Conservation (phyloP, 257 asterid genomes). For the Nicotiana benthamiana region DNA sequence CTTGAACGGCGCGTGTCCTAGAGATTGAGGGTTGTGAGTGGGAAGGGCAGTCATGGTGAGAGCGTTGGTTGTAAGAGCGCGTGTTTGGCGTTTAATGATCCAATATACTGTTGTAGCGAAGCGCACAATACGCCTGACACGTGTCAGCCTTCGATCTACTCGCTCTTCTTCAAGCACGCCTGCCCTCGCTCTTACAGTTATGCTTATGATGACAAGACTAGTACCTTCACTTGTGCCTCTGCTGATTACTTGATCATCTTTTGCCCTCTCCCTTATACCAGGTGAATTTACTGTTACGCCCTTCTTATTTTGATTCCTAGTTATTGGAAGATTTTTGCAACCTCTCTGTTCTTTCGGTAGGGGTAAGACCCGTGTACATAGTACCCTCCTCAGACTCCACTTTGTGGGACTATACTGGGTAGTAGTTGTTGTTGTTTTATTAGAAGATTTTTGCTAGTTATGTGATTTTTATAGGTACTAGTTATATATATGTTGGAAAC, state of each 20-base stretch:
- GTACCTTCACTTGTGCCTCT: slow-evolving; percentile 85
- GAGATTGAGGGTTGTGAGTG: slow-evolving; percentile 55
- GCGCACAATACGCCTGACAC: slow-evolving; percentile 80
- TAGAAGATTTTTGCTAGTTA: neutral
- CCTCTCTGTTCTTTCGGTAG: too few relatives aligned
- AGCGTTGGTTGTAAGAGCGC: slow-evolving; percentile 90
- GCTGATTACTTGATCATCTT: slow-evolving; percentile 85
- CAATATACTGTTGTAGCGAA: slow-evolving; percentile 78
- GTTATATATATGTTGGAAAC: neutral
- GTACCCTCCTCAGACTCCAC: too few relatives aligned
- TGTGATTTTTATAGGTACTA: too few relatives aligned
- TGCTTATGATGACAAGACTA: slow-evolving; percentile 87
- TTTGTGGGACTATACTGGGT: too few relatives aligned
- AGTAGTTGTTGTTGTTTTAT: too few relatives aligned
- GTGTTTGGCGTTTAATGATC: slow-evolving; percentile 92
- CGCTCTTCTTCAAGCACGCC: slow-evolving; percentile 74
- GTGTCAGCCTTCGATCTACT: slow-evolving; percentile 74
- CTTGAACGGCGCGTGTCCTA: slow-evolving; percentile 84
- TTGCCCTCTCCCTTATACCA: slow-evolving; percentile 88
- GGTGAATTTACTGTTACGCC: slow-evolving; percentile 31
- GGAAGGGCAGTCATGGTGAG: slow-evolving; percentile 32
- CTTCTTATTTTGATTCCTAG: neutral
- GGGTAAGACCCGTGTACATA: too few relatives aligned
- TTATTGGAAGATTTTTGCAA: neutral
- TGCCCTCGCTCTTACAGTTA: slow-evolving; percentile 94